Percentiles rank a stretch among this genome's conserved stretches.
phyloP scores from a whole-genome alignment of 2,329 filamentous ascomycete genomes.

The Aspergillus sp. region DNA sequence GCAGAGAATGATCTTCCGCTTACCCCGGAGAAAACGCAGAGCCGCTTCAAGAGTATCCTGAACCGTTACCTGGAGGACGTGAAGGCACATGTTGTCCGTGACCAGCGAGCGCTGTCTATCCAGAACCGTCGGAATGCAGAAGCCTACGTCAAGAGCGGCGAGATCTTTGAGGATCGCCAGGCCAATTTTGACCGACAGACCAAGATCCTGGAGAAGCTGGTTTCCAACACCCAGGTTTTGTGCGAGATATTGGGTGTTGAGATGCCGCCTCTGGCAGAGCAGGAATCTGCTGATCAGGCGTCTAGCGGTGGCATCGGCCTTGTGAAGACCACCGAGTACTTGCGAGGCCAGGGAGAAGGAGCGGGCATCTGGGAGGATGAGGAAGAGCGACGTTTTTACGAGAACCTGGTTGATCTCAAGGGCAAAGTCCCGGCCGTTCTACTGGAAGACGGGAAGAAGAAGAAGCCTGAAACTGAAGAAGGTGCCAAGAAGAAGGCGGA shows the following conservation, averaged over 20 bases:
- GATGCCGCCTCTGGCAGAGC: conserved; percentile 87
- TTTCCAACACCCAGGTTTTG: conserved; percentile 82
- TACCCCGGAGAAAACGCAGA: conserved; percentile 65
- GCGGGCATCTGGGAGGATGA: conserved; percentile 98
- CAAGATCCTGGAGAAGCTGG: conserved; percentile 83
- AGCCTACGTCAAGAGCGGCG: conserved; percentile 95
- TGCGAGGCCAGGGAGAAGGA: conserved; percentile 81
- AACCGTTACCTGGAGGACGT: conserved; percentile 88
- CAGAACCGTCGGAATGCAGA: conserved; percentile 94
- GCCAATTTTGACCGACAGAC: conserved; percentile 90
- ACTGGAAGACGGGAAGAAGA: conserved; percentile 90
- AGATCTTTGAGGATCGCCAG: conserved; percentile 96
- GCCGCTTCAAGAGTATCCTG: conserved; percentile 78
- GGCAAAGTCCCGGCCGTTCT: conserved; percentile 92
- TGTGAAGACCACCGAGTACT: conserved; percentile 87
- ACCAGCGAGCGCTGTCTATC: conserved; percentile 77
- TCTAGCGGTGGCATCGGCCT: conserved; percentile 77
- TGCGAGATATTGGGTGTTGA: conserved; percentile 82
- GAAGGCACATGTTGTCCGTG: conserved; percentile 76
- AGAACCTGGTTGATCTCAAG: conserved; percentile 89
- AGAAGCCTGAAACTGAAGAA: conserved; percentile 74
- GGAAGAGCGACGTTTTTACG: conserved; percentile 94
- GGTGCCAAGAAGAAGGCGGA: conserved; percentile 69
- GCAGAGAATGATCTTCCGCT: conserved; percentile 61
- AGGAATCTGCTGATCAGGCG: conserved; percentile 58